phyloP scores from a whole-genome alignment of 352 stramenopile species.

The Globisporangium emineosum region DNA sequence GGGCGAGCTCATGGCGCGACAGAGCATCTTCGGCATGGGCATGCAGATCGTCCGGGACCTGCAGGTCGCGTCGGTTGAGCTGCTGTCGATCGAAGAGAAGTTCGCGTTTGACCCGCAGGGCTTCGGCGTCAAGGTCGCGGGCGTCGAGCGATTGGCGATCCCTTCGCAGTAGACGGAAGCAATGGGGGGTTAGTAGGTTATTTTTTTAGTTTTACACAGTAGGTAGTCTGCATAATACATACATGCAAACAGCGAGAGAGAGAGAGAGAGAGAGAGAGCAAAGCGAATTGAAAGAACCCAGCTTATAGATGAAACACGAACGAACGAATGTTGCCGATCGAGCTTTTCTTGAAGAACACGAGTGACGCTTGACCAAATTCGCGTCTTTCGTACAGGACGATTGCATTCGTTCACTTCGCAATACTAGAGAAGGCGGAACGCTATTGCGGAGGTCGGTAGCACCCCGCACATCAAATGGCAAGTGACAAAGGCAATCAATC shows the following conservation, averaged over 20 bases:
- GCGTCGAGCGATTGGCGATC: conserved; percentile 21
- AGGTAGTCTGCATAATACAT: not conserved
- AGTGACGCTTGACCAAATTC: too few relatives aligned
- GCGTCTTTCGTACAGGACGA: too few relatives aligned
- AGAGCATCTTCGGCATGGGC: conserved; percentile 82
- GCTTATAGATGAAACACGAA: too few relatives aligned
- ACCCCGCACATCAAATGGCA: too few relatives aligned
- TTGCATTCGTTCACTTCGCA: too few relatives aligned
- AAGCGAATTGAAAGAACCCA: too few relatives aligned
- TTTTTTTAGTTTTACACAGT: not conserved
- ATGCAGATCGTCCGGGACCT: conserved; percentile 71
- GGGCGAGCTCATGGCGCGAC: conserved; percentile 76
- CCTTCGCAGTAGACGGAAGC: conserved; percentile 4
- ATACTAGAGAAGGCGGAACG: too few relatives aligned
- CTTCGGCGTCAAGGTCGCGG: conserved; percentile 54
- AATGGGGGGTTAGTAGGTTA: not conserved
- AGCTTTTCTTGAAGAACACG: too few relatives aligned
- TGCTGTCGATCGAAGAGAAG: conserved; percentile 41
- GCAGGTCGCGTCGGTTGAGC: conserved; percentile 44
- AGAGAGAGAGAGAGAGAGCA: not conserved
- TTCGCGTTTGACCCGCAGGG: conserved; percentile 55
- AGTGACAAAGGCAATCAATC: too few relatives aligned
- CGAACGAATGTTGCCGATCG: too few relatives aligned
- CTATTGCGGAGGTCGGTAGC: too few relatives aligned
- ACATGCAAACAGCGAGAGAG: not conserved